Base-by-base conservation (phyloP, 106 monocot species). In the Dioscorea alata region DNA sequence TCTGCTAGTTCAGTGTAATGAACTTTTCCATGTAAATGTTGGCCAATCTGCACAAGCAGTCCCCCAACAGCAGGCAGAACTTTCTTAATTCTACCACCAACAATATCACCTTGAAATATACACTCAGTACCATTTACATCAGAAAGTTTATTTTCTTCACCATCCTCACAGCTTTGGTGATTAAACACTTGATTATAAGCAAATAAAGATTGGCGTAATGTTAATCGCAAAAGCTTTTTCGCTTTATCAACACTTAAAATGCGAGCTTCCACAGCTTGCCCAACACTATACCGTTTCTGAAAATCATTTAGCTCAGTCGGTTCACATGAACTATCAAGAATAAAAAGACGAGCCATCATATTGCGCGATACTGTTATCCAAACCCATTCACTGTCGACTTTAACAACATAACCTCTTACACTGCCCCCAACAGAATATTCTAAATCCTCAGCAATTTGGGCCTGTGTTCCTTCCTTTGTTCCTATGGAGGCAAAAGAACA, bases 11-110 rank as follows among this genome's bases (percentile, higher is more conserved):
- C 96, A 54, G 92, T 89, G 49, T 89, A 92, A 75, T 97, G 88
- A 77, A 79, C 89, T 63, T 77, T 92, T 71, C 96, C 96, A 79
- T 73, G 68, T 20, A 86, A 75, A 76, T 92, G 96, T 61, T 92
- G 96, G 12, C 96, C 92, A 66, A 97, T 89, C 67, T 92, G 92
- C 32, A 97, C 89, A 66, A 89, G 72, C n/a, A 97, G 49, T 64
- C 97, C 97, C 59, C 87, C 82, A 76, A 92, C 69, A 77, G 85
- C 87, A 76, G 97, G 88, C 65, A 86, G 78, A 75, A 87, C 76
- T 33, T 79, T 92, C 60, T 89, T 89, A 65, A 99, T 80, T 74
- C 77, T 80, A 19, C 97, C 97, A 48, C 87, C 78, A 59, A 99
- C 69, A 65, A 90, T 53, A 81, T 85, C 81, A 68, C 92, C 92